Percentiles rank a stretch among this genome's conserved stretches.
These are phyloP conservation scores for Aspergillus sp. DNA, from an alignment of 2,329 filamentous ascomycete genomes.

Conservation along the genomic window DNA sequence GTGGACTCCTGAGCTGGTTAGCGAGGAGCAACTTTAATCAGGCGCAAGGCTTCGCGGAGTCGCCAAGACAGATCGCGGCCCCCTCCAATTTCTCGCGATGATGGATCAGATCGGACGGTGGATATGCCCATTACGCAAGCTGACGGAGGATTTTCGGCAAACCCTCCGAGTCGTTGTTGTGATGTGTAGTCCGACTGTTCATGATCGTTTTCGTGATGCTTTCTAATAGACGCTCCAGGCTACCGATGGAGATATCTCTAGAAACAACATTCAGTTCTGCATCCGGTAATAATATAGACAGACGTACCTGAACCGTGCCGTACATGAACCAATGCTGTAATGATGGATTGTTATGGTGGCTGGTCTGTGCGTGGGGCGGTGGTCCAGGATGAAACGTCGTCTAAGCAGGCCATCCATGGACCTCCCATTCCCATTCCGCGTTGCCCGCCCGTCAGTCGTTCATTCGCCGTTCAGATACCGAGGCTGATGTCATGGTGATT, in stretches of 20 bases:
- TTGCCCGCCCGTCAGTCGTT: too few relatives aligned
- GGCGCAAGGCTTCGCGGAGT: slow-evolving; percentile 14
- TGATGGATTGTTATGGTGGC: not conserved
- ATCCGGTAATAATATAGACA: too few relatives aligned
- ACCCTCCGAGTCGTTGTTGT: too few relatives aligned
- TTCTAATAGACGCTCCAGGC: too few relatives aligned
- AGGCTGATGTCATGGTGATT: not conserved
- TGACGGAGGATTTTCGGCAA: too few relatives aligned
- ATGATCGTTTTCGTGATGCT: too few relatives aligned
- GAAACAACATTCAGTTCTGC: too few relatives aligned
- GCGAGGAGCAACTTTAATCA: slow-evolving; percentile 20
- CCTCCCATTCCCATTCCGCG: not conserved
- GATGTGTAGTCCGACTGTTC: too few relatives aligned
- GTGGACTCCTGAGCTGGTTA: slow-evolving; percentile 6
- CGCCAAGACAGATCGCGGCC: slow-evolving; percentile 12
- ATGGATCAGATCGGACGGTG: not conserved
- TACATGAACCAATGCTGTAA: too few relatives aligned
- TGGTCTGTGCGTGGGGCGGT: slow-evolving; percentile 8
- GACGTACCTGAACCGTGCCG: too few relatives aligned
- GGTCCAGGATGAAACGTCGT: slow-evolving; percentile 17
- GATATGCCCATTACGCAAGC: slow-evolving; percentile 7
- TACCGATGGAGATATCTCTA: too few relatives aligned
- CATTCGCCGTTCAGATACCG: slow-evolving; percentile 2
- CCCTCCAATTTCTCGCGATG: slow-evolving; percentile 13
- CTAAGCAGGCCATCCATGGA: slow-evolving; percentile 7